phyloP scores from a whole-genome alignment of 129 eudicot species.

The Ambrosia artemisiifolia region DNA sequence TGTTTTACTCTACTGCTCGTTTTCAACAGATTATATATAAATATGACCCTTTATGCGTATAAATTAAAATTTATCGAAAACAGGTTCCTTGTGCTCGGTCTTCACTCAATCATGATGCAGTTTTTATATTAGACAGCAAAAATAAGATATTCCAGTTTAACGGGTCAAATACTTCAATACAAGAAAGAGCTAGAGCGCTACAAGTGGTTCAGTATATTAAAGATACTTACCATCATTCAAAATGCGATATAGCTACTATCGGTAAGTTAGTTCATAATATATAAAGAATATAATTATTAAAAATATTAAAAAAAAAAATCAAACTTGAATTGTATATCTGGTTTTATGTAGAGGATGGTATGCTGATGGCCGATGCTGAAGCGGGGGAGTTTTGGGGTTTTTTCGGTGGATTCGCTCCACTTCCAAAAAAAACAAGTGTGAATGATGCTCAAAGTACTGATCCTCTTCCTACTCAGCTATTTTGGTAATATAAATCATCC shows the following conservation, averaged over 20 bases:
- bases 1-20: not conserved
- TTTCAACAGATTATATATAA: not conserved
- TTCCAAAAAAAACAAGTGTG: conserved; percentile 63
- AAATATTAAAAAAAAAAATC: not conserved
- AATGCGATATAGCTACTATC: conserved; percentile 79
- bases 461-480: conserved; percentile 44
- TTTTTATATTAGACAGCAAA: conserved; percentile 69
- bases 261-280: conserved; percentile 42
- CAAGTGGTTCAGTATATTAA: conserved; percentile 86
- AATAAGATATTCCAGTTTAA: conserved; percentile 83
- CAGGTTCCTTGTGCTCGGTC: conserved; percentile 93
- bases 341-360: conserved; percentile 60
- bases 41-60: not conserved
- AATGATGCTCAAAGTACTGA: conserved; percentile 40
- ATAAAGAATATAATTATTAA: not conserved
- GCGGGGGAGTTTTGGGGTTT: conserved; percentile 93
- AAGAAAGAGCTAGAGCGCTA: conserved; percentile 93
- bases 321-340: not conserved
- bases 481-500: conserved; percentile 42
- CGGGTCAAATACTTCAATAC: conserved; percentile 82
- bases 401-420: conserved; percentile 96
- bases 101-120: conserved; percentile 79
- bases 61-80: not conserved
- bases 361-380: conserved; percentile 92
- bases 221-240: conserved; percentile 78